Evolutionary conservation across 352 stramenopile genomes (phyloP), one percentile per base, ranked within the genome.

Genomic region (Phytophthora hybrid): DNA sequence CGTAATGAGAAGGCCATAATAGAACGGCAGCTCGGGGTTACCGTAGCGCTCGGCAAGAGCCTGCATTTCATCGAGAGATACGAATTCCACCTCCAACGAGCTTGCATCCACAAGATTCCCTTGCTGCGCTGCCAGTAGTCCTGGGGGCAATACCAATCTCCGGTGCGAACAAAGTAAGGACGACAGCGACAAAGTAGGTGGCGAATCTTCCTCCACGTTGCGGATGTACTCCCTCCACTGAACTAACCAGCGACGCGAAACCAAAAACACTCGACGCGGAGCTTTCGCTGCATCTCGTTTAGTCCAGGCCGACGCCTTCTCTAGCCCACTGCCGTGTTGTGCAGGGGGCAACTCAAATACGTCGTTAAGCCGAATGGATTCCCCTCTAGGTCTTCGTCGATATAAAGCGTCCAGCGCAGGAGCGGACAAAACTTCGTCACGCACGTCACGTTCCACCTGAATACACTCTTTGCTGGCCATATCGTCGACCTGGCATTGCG

Each of bases 161-260:
- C 78, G 72, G 31, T 96, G 87, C 11, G 66, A 39, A 51, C 89
- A 96, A 31, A 82, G 63, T 4, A 93, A 65, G 7, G 69, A 57
- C 5, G 76, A 77, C 9, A 69, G 72, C 0, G 66, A 74, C 13
- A 94, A 65, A 19, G 67, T 51, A 0, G 74, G 52, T 9, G 87
- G 87, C 7, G 49, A 55, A 11, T 77, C 56, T 49, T 81, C 59
- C 19, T 91, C 76, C n/a, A 94, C 77, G 57, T 94, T 80, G 18
- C 84, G 85, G 71, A 96, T 93, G 56, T 94, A 93, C 32, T 82
- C 73, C 39, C 87, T 82, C 89, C 89, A 96, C 18, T 81, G 67
- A 29, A 66, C 23, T 47, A 93, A 80, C 89, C 89, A 96, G 3
- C 21, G 59, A n/a, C 77, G 73, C 39, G 79, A 74, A 0, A 96